Evolutionary conservation across 805 yeast species (phyloP).

Genomic region (Kazachstania taianensis): DNA sequence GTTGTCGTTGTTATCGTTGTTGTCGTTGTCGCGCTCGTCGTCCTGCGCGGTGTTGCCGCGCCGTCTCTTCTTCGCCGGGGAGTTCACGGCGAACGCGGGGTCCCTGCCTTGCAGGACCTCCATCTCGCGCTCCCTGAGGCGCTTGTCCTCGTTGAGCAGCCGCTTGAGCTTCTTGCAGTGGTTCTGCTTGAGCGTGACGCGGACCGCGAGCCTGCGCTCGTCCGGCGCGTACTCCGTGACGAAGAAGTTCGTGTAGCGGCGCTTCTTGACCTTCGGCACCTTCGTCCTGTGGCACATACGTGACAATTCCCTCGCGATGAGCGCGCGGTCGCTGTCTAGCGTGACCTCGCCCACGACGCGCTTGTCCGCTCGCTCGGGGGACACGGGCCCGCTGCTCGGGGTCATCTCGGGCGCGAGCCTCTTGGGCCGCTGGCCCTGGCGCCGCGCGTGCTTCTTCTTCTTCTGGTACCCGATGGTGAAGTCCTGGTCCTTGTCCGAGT

Average conservation of each 20-base stretch:
- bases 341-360: constrained; percentile 7
- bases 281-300: constrained; percentile 24
- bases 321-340: constrained; percentile 19
- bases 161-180: constrained; percentile 25
- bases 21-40: constrained; percentile 1
- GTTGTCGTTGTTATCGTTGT: constrained; percentile 8
- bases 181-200: constrained; percentile 27
- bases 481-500: constrained; percentile 13
- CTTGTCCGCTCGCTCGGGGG: too few relatives aligned
- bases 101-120: constrained; percentile 2
- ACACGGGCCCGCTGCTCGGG: too few relatives aligned
- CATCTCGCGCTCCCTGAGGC: constrained; percentile 14
- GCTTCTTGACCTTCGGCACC: constrained; percentile 23
- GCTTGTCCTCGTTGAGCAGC: constrained; percentile 23
- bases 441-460: constrained; percentile 4
- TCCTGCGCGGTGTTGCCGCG: constrained; percentile 5
- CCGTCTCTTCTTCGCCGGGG: constrained; percentile 9
- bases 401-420: too few relatives aligned
- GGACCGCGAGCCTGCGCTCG: constrained; percentile 10
- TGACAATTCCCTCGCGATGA: constrained; percentile 22
- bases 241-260: constrained; percentile 26
- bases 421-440: too few relatives aligned
- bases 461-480: constrained; percentile 15
- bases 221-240: constrained; percentile 18
- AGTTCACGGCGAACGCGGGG: neutral